These are phyloP conservation scores for Boletus tylopilopsis DNA, from an alignment of 768 basidiomycete genomes.

Conservation along the genomic window DNA sequence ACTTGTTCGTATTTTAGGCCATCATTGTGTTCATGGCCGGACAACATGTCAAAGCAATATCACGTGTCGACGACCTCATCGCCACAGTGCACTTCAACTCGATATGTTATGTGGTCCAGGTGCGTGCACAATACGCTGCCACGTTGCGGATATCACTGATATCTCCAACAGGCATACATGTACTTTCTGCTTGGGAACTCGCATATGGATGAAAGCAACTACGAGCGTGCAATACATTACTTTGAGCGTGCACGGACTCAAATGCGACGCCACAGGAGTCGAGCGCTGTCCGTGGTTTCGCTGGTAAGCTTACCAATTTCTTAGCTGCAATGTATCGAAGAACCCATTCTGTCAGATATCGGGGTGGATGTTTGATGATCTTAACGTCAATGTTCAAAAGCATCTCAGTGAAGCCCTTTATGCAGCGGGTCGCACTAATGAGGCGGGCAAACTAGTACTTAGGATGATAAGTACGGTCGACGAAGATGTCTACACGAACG, in stretches of 20 bases:
- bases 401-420: constrained; percentile 2
- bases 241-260: not conserved
- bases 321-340: not conserved
- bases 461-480: not conserved
- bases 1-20: not conserved
- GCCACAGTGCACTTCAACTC: not conserved
- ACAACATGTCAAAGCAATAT: not conserved
- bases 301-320: not conserved
- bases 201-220: not conserved
- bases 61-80: constrained; percentile 3
- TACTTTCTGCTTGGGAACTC: constrained; percentile 1
- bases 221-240: constrained; percentile 1
- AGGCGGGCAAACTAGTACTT: not conserved
- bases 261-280: not conserved
- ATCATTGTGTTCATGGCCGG: constrained; percentile 1
- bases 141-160: not conserved
- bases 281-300: constrained; percentile 2
- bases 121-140: not conserved
- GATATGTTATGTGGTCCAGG: constrained; percentile 5
- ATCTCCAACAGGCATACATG: constrained; percentile 5
- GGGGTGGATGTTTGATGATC: constrained; percentile 5
- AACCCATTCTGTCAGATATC: not conserved
- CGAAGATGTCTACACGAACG: not conserved
- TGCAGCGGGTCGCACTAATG: not conserved
- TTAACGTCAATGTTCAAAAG: not conserved